Evolutionary conservation across 2,329 filamentous ascomycete genomes (phyloP).

Genomic region (Diaporthe humulicola): DNA sequence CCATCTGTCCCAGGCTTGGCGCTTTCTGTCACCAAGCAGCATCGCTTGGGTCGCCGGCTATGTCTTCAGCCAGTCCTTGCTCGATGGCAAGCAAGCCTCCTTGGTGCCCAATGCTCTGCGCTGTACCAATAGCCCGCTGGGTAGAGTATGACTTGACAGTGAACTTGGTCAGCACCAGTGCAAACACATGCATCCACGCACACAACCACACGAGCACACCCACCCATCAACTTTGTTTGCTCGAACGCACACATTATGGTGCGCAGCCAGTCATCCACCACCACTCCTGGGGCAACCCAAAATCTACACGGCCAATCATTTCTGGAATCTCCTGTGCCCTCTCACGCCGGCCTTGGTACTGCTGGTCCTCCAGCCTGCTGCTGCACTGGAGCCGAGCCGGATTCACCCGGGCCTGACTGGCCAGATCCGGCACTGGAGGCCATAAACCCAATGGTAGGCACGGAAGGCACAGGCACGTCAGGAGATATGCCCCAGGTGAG

Average conservation of each 20-base stretch:
- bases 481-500: neutral
- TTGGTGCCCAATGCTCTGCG: neutral
- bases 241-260: neutral
- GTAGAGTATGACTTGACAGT: neutral
- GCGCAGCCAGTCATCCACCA: conserved; percentile 10
- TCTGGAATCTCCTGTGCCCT: neutral
- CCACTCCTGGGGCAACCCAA: conserved; percentile 10
- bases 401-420: neutral
- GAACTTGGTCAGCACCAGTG: neutral
- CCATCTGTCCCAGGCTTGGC: neutral
- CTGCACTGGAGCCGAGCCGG: conserved; percentile 3
- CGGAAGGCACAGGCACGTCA: conserved; percentile 16
- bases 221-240: neutral
- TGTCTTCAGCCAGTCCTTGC: neutral
- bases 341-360: neutral
- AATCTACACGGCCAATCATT: neutral
- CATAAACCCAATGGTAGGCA: neutral
- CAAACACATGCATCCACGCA: neutral
- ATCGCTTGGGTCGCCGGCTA: neutral
- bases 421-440: neutral
- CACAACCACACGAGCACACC: conserved; percentile 10
- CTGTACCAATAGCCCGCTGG: neutral
- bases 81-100: neutral
- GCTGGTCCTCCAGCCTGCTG: neutral
- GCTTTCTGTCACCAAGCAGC: neutral